Base-by-base conservation (phyloP, 1,139 yeast genomes). In the Meyerozyma carpophila region DNA sequence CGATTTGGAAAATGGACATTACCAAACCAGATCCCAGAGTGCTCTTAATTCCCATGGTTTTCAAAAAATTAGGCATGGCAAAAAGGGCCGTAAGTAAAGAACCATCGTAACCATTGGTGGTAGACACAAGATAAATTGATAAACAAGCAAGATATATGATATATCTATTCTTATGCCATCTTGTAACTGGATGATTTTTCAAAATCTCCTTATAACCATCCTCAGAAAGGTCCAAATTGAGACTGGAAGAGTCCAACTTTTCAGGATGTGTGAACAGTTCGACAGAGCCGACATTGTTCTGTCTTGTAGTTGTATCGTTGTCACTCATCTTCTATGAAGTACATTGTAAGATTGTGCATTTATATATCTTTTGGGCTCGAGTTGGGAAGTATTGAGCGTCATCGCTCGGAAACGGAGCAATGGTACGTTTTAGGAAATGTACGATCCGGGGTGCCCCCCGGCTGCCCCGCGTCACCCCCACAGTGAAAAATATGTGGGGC, bases 1-100 rank as follows among this genome's bases (percentile, higher is more conserved):
- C 62, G 36, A 16, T 16, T 16, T 16, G 18, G 18, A 16, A 16
- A 16, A 16, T 16, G 3, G 18, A 16, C 18, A 16, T 52, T 16
- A 57, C 54, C 24, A 59, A 44, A 43, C 56, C 58, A 11, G 61
- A 55, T 2, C 55, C 57, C 29, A 27, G 29, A 27, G 29, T 27
- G n/a, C 29, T 27, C 29, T 27, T 27, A 4, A 27, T 27, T 27
- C 29, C 29, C 29, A 27, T 27, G 3, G 9, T 27, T 3, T 3
- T 4, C 29, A 27, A 27, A 27, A 27, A 27, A 9, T 9, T 10
- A 10, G 29, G 29, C 29, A 27, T 11, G 3, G 29, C 29, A 9
- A 27, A 3, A 4, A 27, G 29, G 11, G 29, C 29, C 29, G 29
- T 27, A 11, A 27, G 29, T 11, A 27, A 27, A 9, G 29, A 27